Conservation (phyloP, 2,329 filamentous ascomycete genomes). For the Teratosphaeria pseudoeucalypti region DNA sequence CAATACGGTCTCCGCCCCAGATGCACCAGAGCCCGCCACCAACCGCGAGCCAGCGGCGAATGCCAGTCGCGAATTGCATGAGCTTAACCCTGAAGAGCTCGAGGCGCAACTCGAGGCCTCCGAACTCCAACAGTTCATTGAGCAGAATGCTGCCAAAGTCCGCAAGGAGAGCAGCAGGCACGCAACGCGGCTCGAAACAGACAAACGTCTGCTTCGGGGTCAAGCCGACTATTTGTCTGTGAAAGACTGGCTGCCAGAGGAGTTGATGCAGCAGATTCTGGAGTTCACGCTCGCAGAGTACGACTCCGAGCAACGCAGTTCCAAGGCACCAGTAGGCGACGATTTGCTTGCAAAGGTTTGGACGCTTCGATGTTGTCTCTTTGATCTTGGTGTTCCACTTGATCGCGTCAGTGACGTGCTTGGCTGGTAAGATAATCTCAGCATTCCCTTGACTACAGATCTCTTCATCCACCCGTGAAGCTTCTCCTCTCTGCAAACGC, state of each 20-base stretch:
- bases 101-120: constrained; percentile 81
- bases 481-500: background rate
- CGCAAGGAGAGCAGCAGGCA: constrained; percentile 71
- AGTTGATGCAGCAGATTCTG: constrained; percentile 68
- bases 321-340: constrained; percentile 53
- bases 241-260: constrained; percentile 68
- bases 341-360: constrained; percentile 71
- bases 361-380: constrained; percentile 65
- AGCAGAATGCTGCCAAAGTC: constrained; percentile 70
- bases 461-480: background rate
- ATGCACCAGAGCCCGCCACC: constrained; percentile 6
- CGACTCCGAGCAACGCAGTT: constrained; percentile 38
- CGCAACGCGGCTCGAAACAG: constrained; percentile 68
- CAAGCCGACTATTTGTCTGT: constrained; percentile 66
- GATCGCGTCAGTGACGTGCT: constrained; percentile 54
- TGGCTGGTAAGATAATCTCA: constrained; percentile 22
- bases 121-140: constrained; percentile 79
- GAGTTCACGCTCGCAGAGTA: constrained; percentile 57
- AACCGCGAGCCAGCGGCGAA: constrained; percentile 21
- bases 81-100: constrained; percentile 74
- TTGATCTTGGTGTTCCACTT: constrained; percentile 57
- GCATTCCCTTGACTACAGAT: background rate
- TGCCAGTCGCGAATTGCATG: constrained; percentile 31
- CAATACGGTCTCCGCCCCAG: background rate
- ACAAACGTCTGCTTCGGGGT: constrained; percentile 67